Evolutionary conservation across 768 basidiomycete genomes (phyloP).

Genomic region (Hygrophoropsis aurantiaca): DNA sequence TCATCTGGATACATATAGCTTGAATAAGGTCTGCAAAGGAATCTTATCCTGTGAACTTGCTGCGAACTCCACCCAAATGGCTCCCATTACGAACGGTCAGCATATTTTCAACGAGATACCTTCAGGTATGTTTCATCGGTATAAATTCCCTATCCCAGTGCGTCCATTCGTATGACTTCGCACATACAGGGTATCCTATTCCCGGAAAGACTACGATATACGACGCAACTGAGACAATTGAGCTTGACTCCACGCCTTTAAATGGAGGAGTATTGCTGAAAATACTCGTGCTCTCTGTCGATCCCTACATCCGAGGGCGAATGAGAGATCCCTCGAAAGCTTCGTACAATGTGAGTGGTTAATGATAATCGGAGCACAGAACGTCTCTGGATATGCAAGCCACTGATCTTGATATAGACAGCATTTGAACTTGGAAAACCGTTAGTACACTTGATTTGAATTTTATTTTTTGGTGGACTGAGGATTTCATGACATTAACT

Average conservation of each 20-base stretch:
- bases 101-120: conserved; percentile 40
- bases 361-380: too few species aligned
- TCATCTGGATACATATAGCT: too few species aligned
- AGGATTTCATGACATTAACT: neutral
- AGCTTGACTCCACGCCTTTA: conserved; percentile 44
- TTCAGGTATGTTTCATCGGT: too few species aligned
- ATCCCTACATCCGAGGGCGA: conserved; percentile 41
- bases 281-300: conserved; percentile 45
- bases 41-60: too few species aligned
- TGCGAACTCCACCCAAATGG: too few species aligned
- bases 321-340: conserved; percentile 31
- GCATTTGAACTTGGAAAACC: too few species aligned
- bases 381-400: too few species aligned
- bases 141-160: too few species aligned
- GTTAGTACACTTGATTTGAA: conserved; percentile 1
- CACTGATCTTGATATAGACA: too few species aligned
- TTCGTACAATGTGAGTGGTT: conserved; percentile 11
- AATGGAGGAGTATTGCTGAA: conserved; percentile 51
- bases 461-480: conserved; percentile 15
- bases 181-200: conserved; percentile 32
- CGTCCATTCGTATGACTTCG: too few species aligned
- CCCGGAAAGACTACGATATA: conserved; percentile 43
- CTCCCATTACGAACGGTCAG: conserved; percentile 30
- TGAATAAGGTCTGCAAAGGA: too few species aligned
- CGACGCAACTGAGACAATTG: conserved; percentile 47